Evolutionary conservation across 1,139 yeast species (phyloP), one percentile per base, ranked within the genome.

Genomic region (Kazachstania sp.): DNA sequence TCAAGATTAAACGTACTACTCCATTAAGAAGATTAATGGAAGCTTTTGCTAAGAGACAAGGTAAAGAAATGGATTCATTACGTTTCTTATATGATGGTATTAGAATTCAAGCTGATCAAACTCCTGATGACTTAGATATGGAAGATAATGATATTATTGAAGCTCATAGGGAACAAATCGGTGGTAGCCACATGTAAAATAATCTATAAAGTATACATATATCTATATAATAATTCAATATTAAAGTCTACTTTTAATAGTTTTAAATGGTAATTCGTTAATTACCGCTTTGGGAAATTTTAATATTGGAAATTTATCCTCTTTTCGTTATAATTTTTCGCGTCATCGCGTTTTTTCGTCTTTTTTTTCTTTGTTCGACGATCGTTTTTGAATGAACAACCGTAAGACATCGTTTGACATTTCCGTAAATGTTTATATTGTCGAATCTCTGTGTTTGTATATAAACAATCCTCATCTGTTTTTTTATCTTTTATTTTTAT

Each of bases 21-120:
- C 95, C 94, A 41, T 75, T 94, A 75, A 86, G 81, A 69, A 86
- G 95, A 72, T 80, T 94, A 59, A 92, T 94, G 90, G 97, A 92
- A 63, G 96, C 97, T 6, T 94, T 90, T 67, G 94, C 97, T 67
- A 90, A 90, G 71, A 85, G 98, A 73, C 96, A 92, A 65, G 97
- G 98, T 45, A 92, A 90, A 66, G 81, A 84, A 55, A 71, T 83
- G 66, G 79, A 78, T 59, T 80, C 92, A 41, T 74, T 94, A 65
- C 79, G 97, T 66, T 94, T 94, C 67, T 73, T 92, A 63, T 83
- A 84, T 63, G 98, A 94, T 59, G 99, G 99, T 52, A 84, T 87
- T 58, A 81, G 98, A 63, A 82, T 94, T 53, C 77, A 78, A 51
- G 86, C 92, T 15, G 88, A 83, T 51, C 88, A 86, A 60, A 92